phyloP scores from a whole-genome alignment of 257 asterid genomes.

The Linaria vulgaris region DNA sequence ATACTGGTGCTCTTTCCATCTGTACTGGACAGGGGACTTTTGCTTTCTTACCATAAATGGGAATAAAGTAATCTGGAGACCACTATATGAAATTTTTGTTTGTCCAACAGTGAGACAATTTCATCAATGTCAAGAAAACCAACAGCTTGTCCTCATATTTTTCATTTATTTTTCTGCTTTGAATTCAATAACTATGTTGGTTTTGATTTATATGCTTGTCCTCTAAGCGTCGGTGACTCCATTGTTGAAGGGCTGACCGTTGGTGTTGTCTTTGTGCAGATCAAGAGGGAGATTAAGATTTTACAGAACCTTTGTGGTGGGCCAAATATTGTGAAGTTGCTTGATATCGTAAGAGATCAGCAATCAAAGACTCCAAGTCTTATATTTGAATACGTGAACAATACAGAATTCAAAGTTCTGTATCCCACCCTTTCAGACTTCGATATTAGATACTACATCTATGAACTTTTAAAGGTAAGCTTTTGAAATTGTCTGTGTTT shows the following conservation, averaged over 20 bases:
- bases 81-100: neutral
- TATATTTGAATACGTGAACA: conserved; percentile 61
- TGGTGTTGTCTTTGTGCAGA: conserved; percentile 36
- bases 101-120: neutral
- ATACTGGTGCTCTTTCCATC: neutral
- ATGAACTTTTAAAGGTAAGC: conserved; percentile 56
- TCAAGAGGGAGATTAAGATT: conserved; percentile 69
- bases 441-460: conserved; percentile 56
- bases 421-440: conserved; percentile 58
- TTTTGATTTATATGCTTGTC: neutral
- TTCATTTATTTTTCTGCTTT: neutral
- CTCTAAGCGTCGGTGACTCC: neutral
- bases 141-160: neutral
- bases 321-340: conserved; percentile 65
- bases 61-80: neutral
- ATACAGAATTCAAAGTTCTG: conserved; percentile 59
- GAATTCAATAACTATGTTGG: neutral
- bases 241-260: neutral
- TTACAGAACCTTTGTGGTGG: conserved; percentile 66
- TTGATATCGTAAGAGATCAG: conserved; percentile 62
- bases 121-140: neutral
- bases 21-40: neutral
- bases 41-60: neutral
- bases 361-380: conserved; percentile 70
- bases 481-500: neutral